phyloP scores from a whole-genome alignment of 805 yeast species.

The Scheffersomyces amazonensis region DNA sequence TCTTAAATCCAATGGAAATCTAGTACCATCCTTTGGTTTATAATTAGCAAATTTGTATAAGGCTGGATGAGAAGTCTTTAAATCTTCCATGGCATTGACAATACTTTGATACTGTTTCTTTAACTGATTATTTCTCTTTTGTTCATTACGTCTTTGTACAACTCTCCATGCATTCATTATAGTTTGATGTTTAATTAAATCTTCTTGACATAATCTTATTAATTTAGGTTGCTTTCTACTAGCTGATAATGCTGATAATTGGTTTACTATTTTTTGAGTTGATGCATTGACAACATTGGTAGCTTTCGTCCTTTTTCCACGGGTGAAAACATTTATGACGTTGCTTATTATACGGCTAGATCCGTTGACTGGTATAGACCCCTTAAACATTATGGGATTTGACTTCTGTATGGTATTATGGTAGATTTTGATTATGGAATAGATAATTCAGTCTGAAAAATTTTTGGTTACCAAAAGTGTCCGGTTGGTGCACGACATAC shows the following conservation, averaged over 20 bases:
- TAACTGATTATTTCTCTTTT: slow-evolving; percentile 38
- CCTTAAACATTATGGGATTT: too few relatives aligned
- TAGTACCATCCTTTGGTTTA: slow-evolving; percentile 46
- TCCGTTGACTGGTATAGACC: too few relatives aligned
- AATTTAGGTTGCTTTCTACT: slow-evolving; percentile 84
- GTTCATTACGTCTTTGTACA: slow-evolving; percentile 51
- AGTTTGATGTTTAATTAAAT: slow-evolving; percentile 77
- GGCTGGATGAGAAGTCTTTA: slow-evolving; percentile 48
- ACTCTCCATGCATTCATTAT: slow-evolving; percentile 81
- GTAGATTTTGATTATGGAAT: too few relatives aligned
- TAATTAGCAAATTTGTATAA: slow-evolving; percentile 63
- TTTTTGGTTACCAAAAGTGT: too few relatives aligned
- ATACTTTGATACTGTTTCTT: slow-evolving; percentile 64
- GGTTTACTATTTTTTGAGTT: slow-evolving; percentile 45
- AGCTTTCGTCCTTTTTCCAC: slow-evolving; percentile 18
- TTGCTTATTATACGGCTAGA: too few relatives aligned
- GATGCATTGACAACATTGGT: slow-evolving; percentile 29
- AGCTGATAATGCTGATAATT: slow-evolving; percentile 81
- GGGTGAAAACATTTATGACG: background rate
- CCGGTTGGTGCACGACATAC: too few relatives aligned
- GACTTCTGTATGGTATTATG: background rate
- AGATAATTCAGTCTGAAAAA: too few relatives aligned
- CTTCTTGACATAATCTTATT: slow-evolving; percentile 73
- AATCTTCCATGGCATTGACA: slow-evolving; percentile 67
- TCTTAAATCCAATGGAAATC: slow-evolving; percentile 77